phyloP scores from a whole-genome alignment of 139 green algal genomes.

The Chlamydomonas applanata region DNA sequence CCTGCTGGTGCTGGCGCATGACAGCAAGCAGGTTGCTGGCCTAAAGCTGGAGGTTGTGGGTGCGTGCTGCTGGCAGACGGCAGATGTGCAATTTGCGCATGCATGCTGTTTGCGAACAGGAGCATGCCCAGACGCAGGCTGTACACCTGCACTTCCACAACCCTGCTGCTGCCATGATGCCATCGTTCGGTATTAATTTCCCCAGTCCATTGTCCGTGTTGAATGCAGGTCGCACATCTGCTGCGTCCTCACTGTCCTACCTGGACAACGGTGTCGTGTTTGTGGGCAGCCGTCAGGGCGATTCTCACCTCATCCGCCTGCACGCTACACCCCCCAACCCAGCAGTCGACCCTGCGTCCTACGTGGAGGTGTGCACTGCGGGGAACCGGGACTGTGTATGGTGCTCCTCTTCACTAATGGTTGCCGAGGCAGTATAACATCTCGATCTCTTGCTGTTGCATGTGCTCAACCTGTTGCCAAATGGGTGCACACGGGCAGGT shows the following conservation, averaged over 20 bases:
- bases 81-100: too few relatives aligned
- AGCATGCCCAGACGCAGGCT: too few relatives aligned
- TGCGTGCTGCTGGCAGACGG: slow-evolving; percentile 14
- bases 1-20: slow-evolving; percentile 82
- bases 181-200: not conserved
- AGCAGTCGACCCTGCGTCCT: slow-evolving; percentile 12
- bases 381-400: not conserved
- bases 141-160: too few relatives aligned
- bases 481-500: slow-evolving; percentile 61
- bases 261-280: slow-evolving; percentile 93
- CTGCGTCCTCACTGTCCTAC: slow-evolving; percentile 81
- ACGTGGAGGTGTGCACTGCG: slow-evolving; percentile 26
- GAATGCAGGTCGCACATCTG: slow-evolving; percentile 57
- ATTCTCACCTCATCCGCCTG: slow-evolving; percentile 84
- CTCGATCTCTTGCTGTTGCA: too few relatives aligned
- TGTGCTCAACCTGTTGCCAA: too few relatives aligned
- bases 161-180: not conserved
- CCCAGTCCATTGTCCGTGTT: not conserved
- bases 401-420: not conserved
- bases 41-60: slow-evolving; percentile 84
- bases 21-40: slow-evolving; percentile 54
- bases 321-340: slow-evolving; percentile 39
- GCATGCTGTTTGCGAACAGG: too few relatives aligned
- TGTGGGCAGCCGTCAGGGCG: slow-evolving; percentile 67
- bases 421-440: not conserved